phyloP scores from a whole-genome alignment of 1,284 basidiomycete genomes.

The Tausonia pullulans region DNA sequence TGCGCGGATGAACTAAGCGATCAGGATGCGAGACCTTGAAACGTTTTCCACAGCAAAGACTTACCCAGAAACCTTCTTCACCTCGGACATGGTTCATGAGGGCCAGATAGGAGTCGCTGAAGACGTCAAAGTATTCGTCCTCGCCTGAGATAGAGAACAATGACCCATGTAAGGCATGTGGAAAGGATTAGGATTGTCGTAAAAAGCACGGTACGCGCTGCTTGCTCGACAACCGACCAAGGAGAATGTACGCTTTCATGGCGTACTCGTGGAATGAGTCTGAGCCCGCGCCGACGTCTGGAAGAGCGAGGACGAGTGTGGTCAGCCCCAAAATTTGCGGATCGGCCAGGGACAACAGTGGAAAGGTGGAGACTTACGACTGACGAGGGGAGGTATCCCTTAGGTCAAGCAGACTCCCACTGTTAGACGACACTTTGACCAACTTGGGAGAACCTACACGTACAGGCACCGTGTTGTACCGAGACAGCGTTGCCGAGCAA shows the following conservation, averaged over 20 bases:
- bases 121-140: slow-evolving; percentile 73
- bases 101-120: slow-evolving; percentile 70
- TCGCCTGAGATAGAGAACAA: slow-evolving; percentile 16
- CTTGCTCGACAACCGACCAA: slow-evolving; percentile 43
- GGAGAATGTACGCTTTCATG: slow-evolving; percentile 56
- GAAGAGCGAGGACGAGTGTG: background rate
- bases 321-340: slow-evolving; percentile 39
- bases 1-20: background rate
- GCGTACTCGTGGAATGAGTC: slow-evolving; percentile 90
- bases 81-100: slow-evolving; percentile 75
- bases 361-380: slow-evolving; percentile 39
- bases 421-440: no score
- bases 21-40: background rate
- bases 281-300: slow-evolving; percentile 77
- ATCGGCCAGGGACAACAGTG: slow-evolving; percentile 6
- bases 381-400: slow-evolving; percentile 55
- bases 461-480: slow-evolving; percentile 23
- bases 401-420: slow-evolving; percentile 47
- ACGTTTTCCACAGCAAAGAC: slow-evolving; percentile 18
- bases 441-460: no score
- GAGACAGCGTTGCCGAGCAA: slow-evolving; percentile 74
- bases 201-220: slow-evolving; percentile 14
- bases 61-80: slow-evolving; percentile 75
- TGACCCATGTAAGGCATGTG: background rate
- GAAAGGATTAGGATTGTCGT: no score